These are phyloP conservation scores for Dacryopinax primogenitus DNA, from an alignment of 768 basidiomycete species.

Conservation along the genomic window DNA sequence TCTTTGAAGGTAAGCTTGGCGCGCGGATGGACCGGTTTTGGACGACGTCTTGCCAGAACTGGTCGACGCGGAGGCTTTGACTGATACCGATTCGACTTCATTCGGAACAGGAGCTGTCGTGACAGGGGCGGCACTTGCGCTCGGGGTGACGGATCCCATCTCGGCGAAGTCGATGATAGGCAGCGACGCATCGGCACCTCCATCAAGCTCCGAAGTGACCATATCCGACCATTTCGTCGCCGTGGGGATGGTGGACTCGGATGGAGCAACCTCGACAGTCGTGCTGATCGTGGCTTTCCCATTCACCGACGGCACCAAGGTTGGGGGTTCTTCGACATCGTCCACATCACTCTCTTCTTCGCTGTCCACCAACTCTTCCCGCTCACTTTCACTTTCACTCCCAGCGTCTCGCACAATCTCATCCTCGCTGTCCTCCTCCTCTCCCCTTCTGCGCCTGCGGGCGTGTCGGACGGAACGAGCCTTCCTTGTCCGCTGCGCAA, in stretches of 20 bases:
- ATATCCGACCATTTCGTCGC: slow-evolving; percentile 66
- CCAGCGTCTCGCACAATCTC: slow-evolving; percentile 16
- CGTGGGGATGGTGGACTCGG: slow-evolving; percentile 33
- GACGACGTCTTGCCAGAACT: slow-evolving; percentile 25
- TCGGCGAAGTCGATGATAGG: slow-evolving; percentile 76
- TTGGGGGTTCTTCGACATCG: slow-evolving; percentile 8
- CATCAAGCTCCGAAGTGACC: slow-evolving; percentile 39
- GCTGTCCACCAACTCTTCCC: background rate
- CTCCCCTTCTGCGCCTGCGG: slow-evolving; percentile 16
- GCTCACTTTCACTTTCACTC: slow-evolving; percentile 3
- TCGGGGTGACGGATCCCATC: slow-evolving; percentile 25
- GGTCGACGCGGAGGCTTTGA: background rate
- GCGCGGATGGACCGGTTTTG: slow-evolving; percentile 46
- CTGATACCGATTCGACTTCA: background rate
- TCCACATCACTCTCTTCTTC: slow-evolving; percentile 6
- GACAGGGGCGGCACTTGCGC: slow-evolving; percentile 31
- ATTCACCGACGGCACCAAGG: background rate
- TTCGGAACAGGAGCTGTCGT: slow-evolving; percentile 24
- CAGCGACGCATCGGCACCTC: slow-evolving; percentile 47
- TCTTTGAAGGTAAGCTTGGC: slow-evolving; percentile 75
- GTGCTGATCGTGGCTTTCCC: background rate
- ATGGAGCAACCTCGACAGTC: background rate
- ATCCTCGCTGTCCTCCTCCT: slow-evolving; percentile 49
- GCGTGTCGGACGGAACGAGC: slow-evolving; percentile 13
- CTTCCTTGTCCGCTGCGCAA: background rate